These are phyloP conservation scores for Cladorrhinum sp. DNA, from an alignment of 2,329 filamentous ascomycete genomes.

Conservation along the genomic window DNA sequence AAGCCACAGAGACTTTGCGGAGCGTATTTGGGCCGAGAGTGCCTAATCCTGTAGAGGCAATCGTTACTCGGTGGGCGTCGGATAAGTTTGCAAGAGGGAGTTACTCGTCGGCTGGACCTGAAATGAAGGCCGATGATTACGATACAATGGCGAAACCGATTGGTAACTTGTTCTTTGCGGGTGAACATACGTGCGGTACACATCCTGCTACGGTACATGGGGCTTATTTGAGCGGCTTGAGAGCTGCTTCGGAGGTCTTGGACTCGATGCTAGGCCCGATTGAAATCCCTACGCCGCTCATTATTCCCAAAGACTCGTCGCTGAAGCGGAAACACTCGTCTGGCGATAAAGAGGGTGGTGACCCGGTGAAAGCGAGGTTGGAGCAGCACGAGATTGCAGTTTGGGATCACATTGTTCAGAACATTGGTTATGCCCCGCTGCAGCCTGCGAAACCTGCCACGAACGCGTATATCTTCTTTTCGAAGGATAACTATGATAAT, in stretches of 20 bases:
- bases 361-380: conserved; percentile 50
- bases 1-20: conserved; percentile 75
- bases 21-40: conserved; percentile 71
- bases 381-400: conserved; percentile 57
- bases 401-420: conserved; percentile 48
- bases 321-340: conserved; percentile 52
- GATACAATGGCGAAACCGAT: conserved; percentile 82
- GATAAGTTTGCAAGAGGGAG: conserved; percentile 91
- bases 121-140: conserved; percentile 83
- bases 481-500: conserved; percentile 70
- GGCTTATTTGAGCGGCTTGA: conserved; percentile 88
- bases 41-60: conserved; percentile 75
- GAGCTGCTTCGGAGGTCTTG: conserved; percentile 83
- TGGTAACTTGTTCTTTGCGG: conserved; percentile 90
- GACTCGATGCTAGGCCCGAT: conserved; percentile 80
- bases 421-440: conserved; percentile 71
- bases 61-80: conserved; percentile 88
- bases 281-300: conserved; percentile 68
- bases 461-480: conserved; percentile 88
- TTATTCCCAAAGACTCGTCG: conserved; percentile 59
- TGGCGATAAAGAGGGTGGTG: conserved; percentile 30
- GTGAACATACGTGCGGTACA: conserved; percentile 92
- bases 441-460: conserved; percentile 70
- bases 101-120: conserved; percentile 88
- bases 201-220: conserved; percentile 97